phyloP scores from a whole-genome alignment of 2,329 filamentous ascomycete genomes.

The Taxawa tesnikishii region DNA sequence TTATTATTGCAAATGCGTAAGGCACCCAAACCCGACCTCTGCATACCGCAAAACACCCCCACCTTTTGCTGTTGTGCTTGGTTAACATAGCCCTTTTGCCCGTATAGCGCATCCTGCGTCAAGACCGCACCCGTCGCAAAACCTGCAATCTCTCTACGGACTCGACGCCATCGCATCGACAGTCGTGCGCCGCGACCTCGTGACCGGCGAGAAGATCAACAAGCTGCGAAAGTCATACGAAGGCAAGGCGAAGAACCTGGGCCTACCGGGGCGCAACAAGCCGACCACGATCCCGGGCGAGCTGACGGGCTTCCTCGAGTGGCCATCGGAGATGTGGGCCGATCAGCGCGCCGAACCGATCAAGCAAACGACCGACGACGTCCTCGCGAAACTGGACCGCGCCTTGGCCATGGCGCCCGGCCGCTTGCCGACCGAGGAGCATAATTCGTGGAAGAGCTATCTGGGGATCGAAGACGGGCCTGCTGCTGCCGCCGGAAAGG shows the following conservation, averaged over 20 bases:
- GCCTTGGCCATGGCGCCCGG: constrained; percentile 32
- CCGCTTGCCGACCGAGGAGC: constrained; percentile 26
- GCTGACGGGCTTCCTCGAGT: constrained; percentile 21
- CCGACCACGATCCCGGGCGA: constrained; percentile 26
- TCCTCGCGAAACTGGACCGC: constrained; percentile 24
- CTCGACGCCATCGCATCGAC: constrained; percentile 43
- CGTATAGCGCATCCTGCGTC: constrained; percentile 25
- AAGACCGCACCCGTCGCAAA: constrained; percentile 44
- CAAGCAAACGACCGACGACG: constrained; percentile 24
- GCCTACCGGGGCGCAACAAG: constrained; percentile 37
- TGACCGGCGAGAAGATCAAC: constrained; percentile 54
- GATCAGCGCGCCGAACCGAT: constrained; percentile 24
- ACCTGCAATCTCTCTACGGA: constrained; percentile 47
- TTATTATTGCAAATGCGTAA: constrained; percentile 23
- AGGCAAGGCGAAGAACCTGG: constrained; percentile 37
- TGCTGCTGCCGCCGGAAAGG: constrained; percentile 14
- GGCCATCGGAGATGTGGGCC: constrained; percentile 29
- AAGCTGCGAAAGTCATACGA: constrained; percentile 47
- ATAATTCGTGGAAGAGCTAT: constrained; percentile 28
- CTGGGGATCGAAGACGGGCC: constrained; percentile 32
- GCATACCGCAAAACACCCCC: neutral
- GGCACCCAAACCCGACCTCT: constrained; percentile 8
- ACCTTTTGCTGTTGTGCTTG: constrained; percentile 6
- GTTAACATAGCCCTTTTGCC: constrained; percentile 18
- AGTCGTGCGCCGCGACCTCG: constrained; percentile 46